Evolutionary conservation across 768 basidiomycete genomes (phyloP), one percentile per base, ranked within the genome.

Genomic region (Macrolepiota albuminosa): DNA sequence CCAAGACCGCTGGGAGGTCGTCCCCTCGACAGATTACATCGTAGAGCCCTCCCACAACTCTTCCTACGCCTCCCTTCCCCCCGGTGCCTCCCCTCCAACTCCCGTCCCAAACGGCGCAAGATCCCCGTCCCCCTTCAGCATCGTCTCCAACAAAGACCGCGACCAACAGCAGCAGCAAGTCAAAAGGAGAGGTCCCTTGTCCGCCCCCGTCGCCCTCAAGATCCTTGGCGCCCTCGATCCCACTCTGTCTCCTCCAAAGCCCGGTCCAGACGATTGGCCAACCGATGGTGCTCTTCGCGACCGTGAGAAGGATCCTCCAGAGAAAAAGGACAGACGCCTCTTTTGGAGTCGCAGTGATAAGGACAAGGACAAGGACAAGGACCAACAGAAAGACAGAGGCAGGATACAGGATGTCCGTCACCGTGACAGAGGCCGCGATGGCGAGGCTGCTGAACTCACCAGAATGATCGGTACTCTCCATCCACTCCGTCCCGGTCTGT

Each of bases 211-310:
- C 10, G 68, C 84, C 0, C 69, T 86, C 14, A 82, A 80, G 21
- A 86, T 88, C 48, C 74, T 89, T 57, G 77, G 75, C 49, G 78
- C 89, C 3, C 75, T 91, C 16, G 88, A 91, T 57, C 86, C 89
- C 0, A 78, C 73, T 0, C 64, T 66, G 9, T 73, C 60, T 61
- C 71, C 54, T 72, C 37, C 67, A 45, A 65, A 64, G 46, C 61
- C 71, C 0, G 63, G 66, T 11, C 74, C 75, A 7, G 76, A 78
- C 53, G 73, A 78, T 48, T 68, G 72, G 6, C 61, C 68, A 26
- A 31, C 74, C 3, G 76, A 78, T 46, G 68, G 65, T 60, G 71
- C 70, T 5, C 70, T 75, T 59, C 66, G 66, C 8, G 66, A 67
- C 24, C 61, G 64, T 39, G 71, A 67, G 49, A 65, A 58, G 54